Base-by-base conservation (phyloP, 345 rosid genomes). In the Lagerstroemia speciosa region DNA sequence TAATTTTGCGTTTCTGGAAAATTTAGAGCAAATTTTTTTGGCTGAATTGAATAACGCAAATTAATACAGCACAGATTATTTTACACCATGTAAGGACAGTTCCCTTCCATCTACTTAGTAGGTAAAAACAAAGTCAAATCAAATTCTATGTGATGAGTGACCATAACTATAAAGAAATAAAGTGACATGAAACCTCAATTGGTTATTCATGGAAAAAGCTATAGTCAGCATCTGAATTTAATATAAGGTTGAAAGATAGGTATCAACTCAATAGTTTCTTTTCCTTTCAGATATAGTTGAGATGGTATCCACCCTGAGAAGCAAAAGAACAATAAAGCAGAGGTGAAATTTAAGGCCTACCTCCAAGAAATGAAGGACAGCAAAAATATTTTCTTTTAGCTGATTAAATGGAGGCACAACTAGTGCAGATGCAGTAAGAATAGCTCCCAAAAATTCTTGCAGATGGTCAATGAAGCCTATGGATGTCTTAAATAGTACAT, bases 391-490 rank as follows among this genome's bases (percentile, higher is more conserved):
- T 31, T 73, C 72, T 74, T 78, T 89, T 62, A 91, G 72, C 74
- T 77, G 75, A 61, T 75, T 69, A 57, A 77, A 76, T 62, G 93
- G 90, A 73, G 96, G 97, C 72, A 87, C 75, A 64, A 87, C 86
- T 68, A 94, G 77, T 8, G 91, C 73, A 75, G 89, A 84, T 71
- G 81, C 76, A 74, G 76, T 78, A 61, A 91, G 95, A 83, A 85
- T 78, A 77, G 95, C 86, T 75, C 76, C 75, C 66, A 94, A 87
- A 81, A 94, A 83, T 78, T 94, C 99, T 81, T 89, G 99, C 68
- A 94, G 81, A 77, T 94, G 96, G 76, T 94, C 99, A 68, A 94
- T 66, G 80, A 94, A 94, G 77, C 97, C 84, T 78, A 84, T 79
- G 24, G 99, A 81, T 63, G 97, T 87, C 90, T 89, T 94, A 84